phyloP scores from a whole-genome alignment of 495 filamentous ascomycete genomes.

The Parachaetomium inaequale region DNA sequence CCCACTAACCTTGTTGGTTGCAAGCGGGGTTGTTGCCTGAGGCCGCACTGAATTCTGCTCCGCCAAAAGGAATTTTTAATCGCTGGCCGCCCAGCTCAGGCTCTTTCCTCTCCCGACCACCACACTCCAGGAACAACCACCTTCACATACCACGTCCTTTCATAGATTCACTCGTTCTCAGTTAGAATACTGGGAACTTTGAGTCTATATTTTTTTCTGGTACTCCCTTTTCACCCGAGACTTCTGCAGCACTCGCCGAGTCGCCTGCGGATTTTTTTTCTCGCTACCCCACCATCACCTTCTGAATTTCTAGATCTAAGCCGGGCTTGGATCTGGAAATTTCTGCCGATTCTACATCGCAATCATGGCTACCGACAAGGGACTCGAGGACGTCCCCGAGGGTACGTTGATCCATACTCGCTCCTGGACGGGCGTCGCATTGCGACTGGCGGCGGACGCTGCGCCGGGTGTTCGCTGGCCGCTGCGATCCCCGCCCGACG shows the following conservation, averaged over 20 bases:
- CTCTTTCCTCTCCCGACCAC: slow-evolving; percentile 34
- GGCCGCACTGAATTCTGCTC: slow-evolving; percentile 28
- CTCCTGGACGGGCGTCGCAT: not conserved
- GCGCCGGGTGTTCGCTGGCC: not conserved
- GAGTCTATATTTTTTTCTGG: slow-evolving; percentile 41
- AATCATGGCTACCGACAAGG: slow-evolving; percentile 97
- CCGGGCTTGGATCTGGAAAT: slow-evolving; percentile 69
- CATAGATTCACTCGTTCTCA: slow-evolving; percentile 47
- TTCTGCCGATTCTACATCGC: slow-evolving; percentile 51
- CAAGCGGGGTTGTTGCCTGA: slow-evolving; percentile 31
- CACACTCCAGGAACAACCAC: slow-evolving; percentile 31
- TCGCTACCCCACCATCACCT: slow-evolving; percentile 46
- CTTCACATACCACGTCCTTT: slow-evolving; percentile 27
- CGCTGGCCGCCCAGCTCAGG: slow-evolving; percentile 15
- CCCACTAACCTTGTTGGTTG: slow-evolving; percentile 23
- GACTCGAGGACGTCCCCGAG: slow-evolving; percentile 93
- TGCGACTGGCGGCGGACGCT: not conserved
- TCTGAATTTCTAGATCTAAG: slow-evolving; percentile 52
- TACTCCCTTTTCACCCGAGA: slow-evolving; percentile 39
- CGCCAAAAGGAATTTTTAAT: slow-evolving; percentile 34
- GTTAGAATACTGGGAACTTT: slow-evolving; percentile 34
- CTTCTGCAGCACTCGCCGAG: slow-evolving; percentile 35
- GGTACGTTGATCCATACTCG: slow-evolving; percentile 51
- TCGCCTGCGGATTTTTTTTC: slow-evolving; percentile 41
- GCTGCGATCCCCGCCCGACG: slow-evolving; percentile 4